phyloP scores from a whole-genome alignment of 2,329 filamentous ascomycete genomes.

The Hypoxylon sp. region DNA sequence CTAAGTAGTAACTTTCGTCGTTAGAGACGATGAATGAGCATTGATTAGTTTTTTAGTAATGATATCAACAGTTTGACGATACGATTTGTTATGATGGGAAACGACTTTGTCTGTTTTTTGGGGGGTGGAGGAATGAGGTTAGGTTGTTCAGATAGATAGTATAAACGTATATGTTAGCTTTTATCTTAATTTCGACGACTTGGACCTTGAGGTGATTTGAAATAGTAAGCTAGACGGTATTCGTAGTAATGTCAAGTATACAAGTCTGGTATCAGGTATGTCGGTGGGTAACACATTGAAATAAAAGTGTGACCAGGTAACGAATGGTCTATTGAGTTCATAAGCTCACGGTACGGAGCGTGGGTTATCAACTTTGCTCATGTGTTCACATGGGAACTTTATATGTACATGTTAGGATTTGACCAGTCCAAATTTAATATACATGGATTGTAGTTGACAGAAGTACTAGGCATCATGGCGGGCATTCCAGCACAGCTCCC shows the following conservation, averaged over 20 bases:
- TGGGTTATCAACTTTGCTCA: background rate
- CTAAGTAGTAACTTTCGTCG: conserved; percentile 12
- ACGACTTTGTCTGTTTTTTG: background rate
- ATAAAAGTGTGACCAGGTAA: background rate
- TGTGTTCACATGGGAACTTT: background rate
- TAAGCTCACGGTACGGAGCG: background rate
- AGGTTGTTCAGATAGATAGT: background rate
- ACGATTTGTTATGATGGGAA: background rate
- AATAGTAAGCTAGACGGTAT: background rate
- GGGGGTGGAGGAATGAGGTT: background rate
- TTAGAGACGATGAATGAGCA: conserved; percentile 30
- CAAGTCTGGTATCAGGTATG: background rate
- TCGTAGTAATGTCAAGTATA: background rate
- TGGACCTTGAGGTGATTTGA: background rate
- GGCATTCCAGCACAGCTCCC: conserved; percentile 9
- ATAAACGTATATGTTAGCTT: background rate
- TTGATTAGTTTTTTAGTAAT: conserved; percentile 12
- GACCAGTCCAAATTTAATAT: background rate
- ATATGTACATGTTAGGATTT: background rate
- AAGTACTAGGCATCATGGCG: background rate
- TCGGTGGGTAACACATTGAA: background rate
- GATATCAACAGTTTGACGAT: background rate
- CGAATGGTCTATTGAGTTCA: background rate
- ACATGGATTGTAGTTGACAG: background rate
- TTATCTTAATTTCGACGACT: background rate